Evolutionary conservation across 176 grass and related monocot species (phyloP).

Genomic region (Echinochloa phyllopogon): DNA sequence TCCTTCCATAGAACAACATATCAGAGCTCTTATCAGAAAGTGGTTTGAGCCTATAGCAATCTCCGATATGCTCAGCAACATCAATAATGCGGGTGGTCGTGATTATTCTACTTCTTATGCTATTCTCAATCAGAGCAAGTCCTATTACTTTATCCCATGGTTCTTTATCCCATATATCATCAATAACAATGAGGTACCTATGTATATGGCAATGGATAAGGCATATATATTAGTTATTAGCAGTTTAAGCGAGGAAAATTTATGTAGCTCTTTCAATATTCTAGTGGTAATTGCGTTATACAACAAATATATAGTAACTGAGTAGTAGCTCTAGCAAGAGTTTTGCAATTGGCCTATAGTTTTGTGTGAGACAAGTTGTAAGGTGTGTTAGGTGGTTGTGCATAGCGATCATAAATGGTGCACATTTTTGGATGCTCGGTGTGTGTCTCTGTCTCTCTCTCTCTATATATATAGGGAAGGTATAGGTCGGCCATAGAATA

Average conservation of each 20-base stretch:
- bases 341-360: too few species aligned
- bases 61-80: background rate
- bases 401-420: too few species aligned
- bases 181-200: background rate
- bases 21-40: background rate
- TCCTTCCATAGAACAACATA: background rate
- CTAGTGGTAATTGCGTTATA: background rate
- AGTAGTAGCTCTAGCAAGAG: too few species aligned
- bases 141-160: background rate
- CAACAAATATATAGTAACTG: too few species aligned
- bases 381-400: too few species aligned
- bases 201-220: background rate
- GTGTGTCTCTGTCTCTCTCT: too few species aligned
- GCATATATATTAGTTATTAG: background rate
- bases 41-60: background rate
- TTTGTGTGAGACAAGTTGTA: too few species aligned
- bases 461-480: too few species aligned
- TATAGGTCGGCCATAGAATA: too few species aligned
- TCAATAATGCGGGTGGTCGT: background rate
- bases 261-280: background rate
- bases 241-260: background rate
- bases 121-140: background rate
- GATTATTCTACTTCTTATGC: background rate
- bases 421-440: too few species aligned
- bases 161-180: background rate